Conservation (phyloP, 1,284 basidiomycete genomes). For the Phlebopus sp. region DNA sequence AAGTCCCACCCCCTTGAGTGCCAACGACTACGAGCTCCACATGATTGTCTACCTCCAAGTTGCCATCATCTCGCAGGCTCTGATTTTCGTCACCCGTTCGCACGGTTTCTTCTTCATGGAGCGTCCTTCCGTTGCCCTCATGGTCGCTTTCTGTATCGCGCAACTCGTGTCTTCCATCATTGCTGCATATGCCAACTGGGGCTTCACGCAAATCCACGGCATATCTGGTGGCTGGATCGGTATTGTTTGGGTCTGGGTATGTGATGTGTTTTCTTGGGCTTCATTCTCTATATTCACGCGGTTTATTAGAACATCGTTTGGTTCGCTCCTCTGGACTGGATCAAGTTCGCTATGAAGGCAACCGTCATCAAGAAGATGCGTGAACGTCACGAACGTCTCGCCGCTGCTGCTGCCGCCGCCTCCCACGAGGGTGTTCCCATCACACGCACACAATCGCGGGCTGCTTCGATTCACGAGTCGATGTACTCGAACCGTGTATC, state of each 20-base stretch:
- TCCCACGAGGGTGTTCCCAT: conserved; percentile 70
- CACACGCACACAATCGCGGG: conserved; percentile 83
- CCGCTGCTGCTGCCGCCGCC: conserved; percentile 40
- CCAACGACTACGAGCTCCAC: conserved; percentile 79
- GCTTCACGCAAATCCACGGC: conserved; percentile 76
- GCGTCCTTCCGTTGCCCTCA: conserved; percentile 86
- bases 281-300: conserved; percentile 5
- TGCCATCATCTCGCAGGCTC: conserved; percentile 96
- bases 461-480: conserved; percentile 88
- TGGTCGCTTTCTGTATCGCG: conserved; percentile 89
- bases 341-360: conserved; percentile 96
- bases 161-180: conserved; percentile 96
- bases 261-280: conserved; percentile 25
- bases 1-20: conserved; percentile 39
- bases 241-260: conserved; percentile 93
- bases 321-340: conserved; percentile 92
- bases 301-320: conserved; percentile 78
- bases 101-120: conserved; percentile 99
- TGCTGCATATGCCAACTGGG: conserved; percentile 89
- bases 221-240: conserved; percentile 95
- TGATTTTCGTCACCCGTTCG: conserved; percentile 96
- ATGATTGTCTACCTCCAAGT: conserved; percentile 88
- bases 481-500: conserved; percentile 91
- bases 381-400: conserved; percentile 50
- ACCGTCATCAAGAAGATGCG: conserved; percentile 86